Evolutionary conservation across 2,329 filamentous ascomycete genomes (phyloP).

Genomic region (Penicillium sp.): DNA sequence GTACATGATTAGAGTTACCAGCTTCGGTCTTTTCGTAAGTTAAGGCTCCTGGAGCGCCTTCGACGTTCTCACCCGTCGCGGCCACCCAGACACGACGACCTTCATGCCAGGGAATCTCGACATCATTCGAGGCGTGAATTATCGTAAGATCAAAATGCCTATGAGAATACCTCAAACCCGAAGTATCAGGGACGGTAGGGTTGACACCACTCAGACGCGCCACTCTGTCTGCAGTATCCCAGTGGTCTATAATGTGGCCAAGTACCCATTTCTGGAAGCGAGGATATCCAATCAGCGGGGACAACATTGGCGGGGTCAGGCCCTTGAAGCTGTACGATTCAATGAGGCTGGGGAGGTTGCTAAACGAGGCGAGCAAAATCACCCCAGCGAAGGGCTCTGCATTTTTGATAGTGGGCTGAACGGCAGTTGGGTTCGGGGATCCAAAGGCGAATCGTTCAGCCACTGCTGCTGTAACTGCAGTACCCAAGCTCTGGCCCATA

Average conservation of each 20-base stretch:
- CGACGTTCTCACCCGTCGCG: conserved; percentile 32
- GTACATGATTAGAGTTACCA: conserved; percentile 33
- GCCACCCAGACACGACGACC: conserved; percentile 41
- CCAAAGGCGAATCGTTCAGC: conserved; percentile 65
- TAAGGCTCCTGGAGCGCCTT: conserved; percentile 29
- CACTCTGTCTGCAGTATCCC: conserved; percentile 70
- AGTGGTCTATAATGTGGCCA: conserved; percentile 69
- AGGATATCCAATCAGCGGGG: conserved; percentile 67
- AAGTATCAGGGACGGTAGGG: conserved; percentile 38
- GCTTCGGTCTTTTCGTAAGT: conserved; percentile 29
- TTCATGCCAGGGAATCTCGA: conserved; percentile 70
- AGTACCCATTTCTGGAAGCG: conserved; percentile 61
- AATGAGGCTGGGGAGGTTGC: conserved; percentile 68
- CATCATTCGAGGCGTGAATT: conserved; percentile 76
- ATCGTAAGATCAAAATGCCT: conserved; percentile 63
- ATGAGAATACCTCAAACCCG: conserved; percentile 53
- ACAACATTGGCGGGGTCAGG: conserved; percentile 68
- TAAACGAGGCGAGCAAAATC: conserved; percentile 77
- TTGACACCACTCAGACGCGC: conserved; percentile 38
- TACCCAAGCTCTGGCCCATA: conserved; percentile 83
- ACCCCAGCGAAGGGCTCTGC: conserved; percentile 71
- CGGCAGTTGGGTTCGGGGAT: conserved; percentile 31
- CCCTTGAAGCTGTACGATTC: conserved; percentile 77
- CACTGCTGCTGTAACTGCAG: conserved; percentile 73
- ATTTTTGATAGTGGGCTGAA: conserved; percentile 43